phyloP scores from a whole-genome alignment of 2,329 filamentous ascomycete species.

The Colletotrichum salicis region DNA sequence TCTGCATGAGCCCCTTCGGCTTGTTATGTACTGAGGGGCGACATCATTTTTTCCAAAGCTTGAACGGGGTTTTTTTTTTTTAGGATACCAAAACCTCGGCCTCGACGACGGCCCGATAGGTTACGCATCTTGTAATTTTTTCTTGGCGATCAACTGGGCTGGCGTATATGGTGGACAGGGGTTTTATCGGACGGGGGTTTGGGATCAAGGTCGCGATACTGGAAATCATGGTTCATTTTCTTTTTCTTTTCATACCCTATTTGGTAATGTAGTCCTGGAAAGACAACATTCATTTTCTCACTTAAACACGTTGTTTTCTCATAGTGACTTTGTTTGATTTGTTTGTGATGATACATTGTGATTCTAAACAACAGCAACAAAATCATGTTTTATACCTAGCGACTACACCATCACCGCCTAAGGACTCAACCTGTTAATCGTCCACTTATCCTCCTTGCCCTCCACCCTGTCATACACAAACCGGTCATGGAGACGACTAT shows the following conservation, averaged over 20 bases:
- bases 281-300: slow-evolving; percentile 12
- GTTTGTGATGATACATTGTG: not conserved
- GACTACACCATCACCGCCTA: slow-evolving; percentile 45
- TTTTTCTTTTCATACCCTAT: slow-evolving; percentile 30
- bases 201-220: slow-evolving; percentile 1
- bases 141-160: slow-evolving; percentile 2
- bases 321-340: not conserved
- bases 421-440: slow-evolving; percentile 78
- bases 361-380: not conserved
- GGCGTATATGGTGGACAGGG: slow-evolving; percentile 15
- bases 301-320: not conserved
- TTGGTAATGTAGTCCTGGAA: slow-evolving; percentile 28
- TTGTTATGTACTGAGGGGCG: not conserved
- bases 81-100: slow-evolving; percentile 31
- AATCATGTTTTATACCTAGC: too few species aligned
- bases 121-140: slow-evolving; percentile 31
- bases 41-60: slow-evolving; percentile 1
- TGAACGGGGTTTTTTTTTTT: slow-evolving; percentile 15
- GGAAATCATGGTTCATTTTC: not conserved
- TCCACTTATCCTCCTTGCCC: slow-evolving; percentile 64
- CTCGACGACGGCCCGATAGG: slow-evolving; percentile 20
- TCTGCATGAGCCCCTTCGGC: slow-evolving; percentile 15
- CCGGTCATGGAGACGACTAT: slow-evolving; percentile 91
- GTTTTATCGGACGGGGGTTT: not conserved
- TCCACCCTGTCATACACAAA: slow-evolving; percentile 81